Evolutionary conservation across 768 basidiomycete species (phyloP).

Genomic region (Lactarius tabidus): DNA sequence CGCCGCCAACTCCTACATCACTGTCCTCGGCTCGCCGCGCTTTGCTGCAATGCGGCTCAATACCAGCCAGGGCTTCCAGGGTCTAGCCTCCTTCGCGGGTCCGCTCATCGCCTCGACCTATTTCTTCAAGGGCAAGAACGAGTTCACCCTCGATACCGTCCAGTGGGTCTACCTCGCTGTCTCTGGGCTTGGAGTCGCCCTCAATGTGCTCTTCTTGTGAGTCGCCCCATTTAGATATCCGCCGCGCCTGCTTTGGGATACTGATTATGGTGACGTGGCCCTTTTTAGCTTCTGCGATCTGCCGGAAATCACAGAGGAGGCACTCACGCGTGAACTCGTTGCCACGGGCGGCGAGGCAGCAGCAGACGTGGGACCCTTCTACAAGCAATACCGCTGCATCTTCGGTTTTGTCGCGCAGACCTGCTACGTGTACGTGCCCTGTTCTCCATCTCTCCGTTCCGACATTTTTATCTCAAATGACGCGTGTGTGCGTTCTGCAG

Average conservation of each 20-base stretch:
- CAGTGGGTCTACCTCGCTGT: slow-evolving; percentile 71
- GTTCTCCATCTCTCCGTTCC: not conserved
- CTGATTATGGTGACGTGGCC: not conserved
- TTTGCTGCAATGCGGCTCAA: slow-evolving; percentile 73
- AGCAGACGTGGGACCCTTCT: slow-evolving; percentile 51
- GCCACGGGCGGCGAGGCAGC: slow-evolving; percentile 36
- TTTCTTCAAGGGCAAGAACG: slow-evolving; percentile 68
- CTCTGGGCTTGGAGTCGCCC: slow-evolving; percentile 54
- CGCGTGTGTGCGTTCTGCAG: slow-evolving; percentile 28
- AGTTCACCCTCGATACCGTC: slow-evolving; percentile 56
- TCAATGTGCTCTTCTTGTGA: slow-evolving; percentile 64
- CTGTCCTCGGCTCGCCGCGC: slow-evolving; percentile 61
- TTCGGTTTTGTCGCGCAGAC: slow-evolving; percentile 75
- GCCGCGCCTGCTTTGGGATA: not conserved
- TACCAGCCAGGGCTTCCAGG: slow-evolving; percentile 78
- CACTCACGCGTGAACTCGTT: slow-evolving; percentile 48
- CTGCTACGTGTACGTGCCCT: slow-evolving; percentile 48
- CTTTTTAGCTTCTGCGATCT: slow-evolving; percentile 54
- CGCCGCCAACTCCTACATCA: slow-evolving; percentile 77
- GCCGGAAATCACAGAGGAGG: slow-evolving; percentile 69
- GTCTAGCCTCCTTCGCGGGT: slow-evolving; percentile 67
- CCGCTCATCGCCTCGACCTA: slow-evolving; percentile 72
- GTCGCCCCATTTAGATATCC: slow-evolving; percentile 26
- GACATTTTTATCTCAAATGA: not conserved
- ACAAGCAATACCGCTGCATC: slow-evolving; percentile 64